These are phyloP conservation scores for Vaccinium vitisidaea DNA, from an alignment of 148 eudicot species.

Conservation along the genomic window DNA sequence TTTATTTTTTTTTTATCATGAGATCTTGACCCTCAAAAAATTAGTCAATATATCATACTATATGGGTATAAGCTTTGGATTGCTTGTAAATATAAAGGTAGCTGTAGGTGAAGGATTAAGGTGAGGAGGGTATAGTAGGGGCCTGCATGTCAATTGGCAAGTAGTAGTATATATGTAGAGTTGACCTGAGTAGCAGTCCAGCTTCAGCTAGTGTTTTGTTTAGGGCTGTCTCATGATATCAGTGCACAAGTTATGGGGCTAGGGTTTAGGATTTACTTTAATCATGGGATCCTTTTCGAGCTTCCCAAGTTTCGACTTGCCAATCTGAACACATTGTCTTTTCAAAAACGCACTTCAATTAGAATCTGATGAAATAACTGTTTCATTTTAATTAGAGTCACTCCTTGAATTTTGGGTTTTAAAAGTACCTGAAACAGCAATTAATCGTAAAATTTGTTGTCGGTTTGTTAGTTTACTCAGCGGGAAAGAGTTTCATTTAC, in stretches of 20 bases:
- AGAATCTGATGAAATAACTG: background rate
- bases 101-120: background rate
- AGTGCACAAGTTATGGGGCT: background rate
- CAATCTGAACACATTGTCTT: constrained; percentile 17
- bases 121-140: background rate
- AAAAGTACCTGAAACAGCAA: background rate
- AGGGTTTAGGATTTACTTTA: constrained; percentile 13
- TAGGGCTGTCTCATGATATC: background rate
- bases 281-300: background rate
- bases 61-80: too few relatives aligned
- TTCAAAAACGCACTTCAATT: background rate
- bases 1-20: too few relatives aligned
- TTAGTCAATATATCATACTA: too few relatives aligned
- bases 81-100: background rate
- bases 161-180: background rate
- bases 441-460: background rate
- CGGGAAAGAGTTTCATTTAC: too few relatives aligned
- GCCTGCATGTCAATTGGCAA: background rate
- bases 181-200: background rate
- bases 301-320: constrained; percentile 20
- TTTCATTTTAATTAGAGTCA: background rate
- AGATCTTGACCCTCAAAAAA: too few relatives aligned
- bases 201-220: background rate
- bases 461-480: background rate
- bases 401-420: background rate